Evolutionary conservation across 2,329 filamentous ascomycete species (phyloP), one percentile per base, ranked within the genome.

Genomic region (Metarhizium robertsii): DNA sequence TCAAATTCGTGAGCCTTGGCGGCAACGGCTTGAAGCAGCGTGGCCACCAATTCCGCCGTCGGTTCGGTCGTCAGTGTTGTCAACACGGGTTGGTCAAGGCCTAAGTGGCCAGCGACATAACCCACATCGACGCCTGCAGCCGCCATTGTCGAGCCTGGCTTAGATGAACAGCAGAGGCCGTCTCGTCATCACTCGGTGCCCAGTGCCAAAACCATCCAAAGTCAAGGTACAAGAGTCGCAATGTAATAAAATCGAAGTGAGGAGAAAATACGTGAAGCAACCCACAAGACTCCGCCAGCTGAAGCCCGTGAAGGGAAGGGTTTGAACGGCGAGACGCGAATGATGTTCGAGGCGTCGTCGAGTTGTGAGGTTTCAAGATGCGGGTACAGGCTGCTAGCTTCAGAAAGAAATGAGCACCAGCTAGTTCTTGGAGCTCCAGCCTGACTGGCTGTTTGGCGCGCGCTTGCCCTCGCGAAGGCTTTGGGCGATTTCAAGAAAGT

Each of bases 1-100:
- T 96, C 90, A 64, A 83, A 86, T 65, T 96, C 90, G 64, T 86
- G 88, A 40, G 89, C 90, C 70, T 94, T 96, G 34, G 77, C 75
- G 29, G 86, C 81, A 53, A 97, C 82, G 30, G 88, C 86, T 59
- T 83, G 78, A 45, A 99, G 79, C 53, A 99, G 78, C 46, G 81
- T 76, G 57, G 81, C 79, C 61, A 96, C 87, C 30, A 96, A 83
- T 13, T 95, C 90, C 59, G 80, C 75, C 3, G 91, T 96, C 51
- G 88, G 88, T 43, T 80, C 77, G 56, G 85, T 83, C 45, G 85
- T 75, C 62, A 85, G 72, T 29, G 79, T 76, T 50, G 79, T 74
- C 51, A 92, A 68, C 30, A 80, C 83, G 20, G 79, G 74, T 71
- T 89, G 79, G 32, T 86, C 80, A 68, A 92, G 74, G 66, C 81